Base-by-base conservation (phyloP, 495 filamentous ascomycete species). In the Pyrenula aspistea region DNA sequence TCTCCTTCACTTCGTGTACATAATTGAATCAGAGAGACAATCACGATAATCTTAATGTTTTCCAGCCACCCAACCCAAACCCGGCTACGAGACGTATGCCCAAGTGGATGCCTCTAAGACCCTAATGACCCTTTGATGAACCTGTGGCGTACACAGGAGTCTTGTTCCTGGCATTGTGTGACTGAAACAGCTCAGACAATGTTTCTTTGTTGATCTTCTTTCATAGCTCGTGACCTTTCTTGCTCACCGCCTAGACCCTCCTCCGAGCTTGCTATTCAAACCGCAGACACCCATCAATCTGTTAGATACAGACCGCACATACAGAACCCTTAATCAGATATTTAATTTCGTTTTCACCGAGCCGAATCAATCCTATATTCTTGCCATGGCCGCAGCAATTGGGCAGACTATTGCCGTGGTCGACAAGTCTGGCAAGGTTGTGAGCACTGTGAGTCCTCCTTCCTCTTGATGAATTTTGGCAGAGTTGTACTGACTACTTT, bases 391-490 rank as follows among this genome's bases (percentile, higher is more conserved):
- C 4, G 71, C 74, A 55, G 73, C 73, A 25, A 62, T 86, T 24
- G 77, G 78, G 54, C 73, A 95, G 72, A 88, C 89, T 48, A 85
- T 96, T 64, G 89, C 89, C 55, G 87, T 96, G 56, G 82, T 96
- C 70, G 91, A 96, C 73, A 88, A 86, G 64, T 94, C 90, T 57
- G 89, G 89, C 57, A 92, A 95, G 77, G 83, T 94, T 10, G 87
- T 96, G 54, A 91, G 85, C 77, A 93, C 87, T 56, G 89, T 93
- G 80, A 70, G 87, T 72, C 54, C 58, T 53, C 25, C 25, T 57
- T 25, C 24, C 11, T 55, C 36, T 20, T 31, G 25, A 22, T 42
- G 23, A 20, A 55, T 49, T 63, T n/a, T n/a, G n/a, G n/a, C n/a
- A n/a, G n/a, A n/a, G n/a, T n/a, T n/a, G n/a, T n/a, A 61, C 68